Conservation (phyloP, 176 grass and related monocot genomes). For the Zoysia japonica region DNA sequence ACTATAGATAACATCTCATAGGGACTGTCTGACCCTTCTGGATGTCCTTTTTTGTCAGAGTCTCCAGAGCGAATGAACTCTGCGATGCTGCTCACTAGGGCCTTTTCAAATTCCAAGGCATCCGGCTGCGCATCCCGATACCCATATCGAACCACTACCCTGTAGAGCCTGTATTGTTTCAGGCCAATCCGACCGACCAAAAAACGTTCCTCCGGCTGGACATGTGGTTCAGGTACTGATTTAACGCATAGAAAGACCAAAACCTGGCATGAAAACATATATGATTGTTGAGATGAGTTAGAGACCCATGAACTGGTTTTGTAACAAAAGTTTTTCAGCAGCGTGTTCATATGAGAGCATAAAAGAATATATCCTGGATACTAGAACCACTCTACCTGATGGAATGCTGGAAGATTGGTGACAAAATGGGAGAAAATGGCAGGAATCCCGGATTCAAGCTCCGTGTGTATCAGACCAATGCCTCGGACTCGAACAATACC, state of each 20-base stretch:
- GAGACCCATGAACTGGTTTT: constrained; percentile 1
- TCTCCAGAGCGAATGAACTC: constrained; percentile 72
- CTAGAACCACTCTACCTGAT: constrained; percentile 61
- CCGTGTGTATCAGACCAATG: constrained; percentile 88
- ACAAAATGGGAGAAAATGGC: constrained; percentile 96
- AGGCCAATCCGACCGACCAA: constrained; percentile 78
- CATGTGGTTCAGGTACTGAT: constrained; percentile 63
- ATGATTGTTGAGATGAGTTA: background rate
- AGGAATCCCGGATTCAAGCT: constrained; percentile 80
- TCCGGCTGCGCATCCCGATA: constrained; percentile 85
- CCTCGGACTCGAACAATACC: constrained; percentile 85
- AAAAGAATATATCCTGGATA: background rate
- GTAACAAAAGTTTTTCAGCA: background rate
- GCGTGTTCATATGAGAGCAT: background rate
- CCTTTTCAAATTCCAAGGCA: constrained; percentile 80
- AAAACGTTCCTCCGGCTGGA: constrained; percentile 65
- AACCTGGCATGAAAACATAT: constrained; percentile 54
- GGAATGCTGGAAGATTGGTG: constrained; percentile 94
- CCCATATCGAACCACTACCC: constrained; percentile 79
- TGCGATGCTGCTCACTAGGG: constrained; percentile 75
- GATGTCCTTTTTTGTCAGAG: constrained; percentile 32
- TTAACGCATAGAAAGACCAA: constrained; percentile 83
- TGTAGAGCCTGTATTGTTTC: constrained; percentile 71
- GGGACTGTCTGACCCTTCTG: constrained; percentile 40
- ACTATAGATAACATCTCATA: constrained; percentile 62